Evolutionary conservation across 441 rosid genomes (phyloP), one percentile per base, ranked within the genome.

Genomic region (Gossypium trilobum): DNA sequence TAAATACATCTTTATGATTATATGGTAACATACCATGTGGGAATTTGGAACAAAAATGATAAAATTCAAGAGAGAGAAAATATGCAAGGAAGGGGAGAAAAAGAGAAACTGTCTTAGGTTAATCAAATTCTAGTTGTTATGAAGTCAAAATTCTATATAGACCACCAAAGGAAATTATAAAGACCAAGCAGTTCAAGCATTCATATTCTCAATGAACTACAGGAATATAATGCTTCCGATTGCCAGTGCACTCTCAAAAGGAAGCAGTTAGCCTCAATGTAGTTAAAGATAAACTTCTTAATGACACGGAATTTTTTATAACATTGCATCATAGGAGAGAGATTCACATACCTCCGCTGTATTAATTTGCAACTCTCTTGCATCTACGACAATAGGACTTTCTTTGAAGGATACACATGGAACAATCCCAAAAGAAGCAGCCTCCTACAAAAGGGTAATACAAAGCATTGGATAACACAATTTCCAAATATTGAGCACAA

Each of bases 401-500:
- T 64, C 77, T 80, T 86, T 86, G 80, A 88, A 87, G 70, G 93
- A 89, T 59, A 86, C 81, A 25, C 73, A 81, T 48, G 93, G 88
- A 75, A 93, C 82, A 67, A 82, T 84, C 80, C 92, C 91, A 54
- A 82, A 83, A 75, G 95, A 89, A 74, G 97, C 89, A 55, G 90
- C 94, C 81, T 91, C 98, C 97, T 93, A 82, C 2, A 29, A 75
- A 61, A 77, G 42, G 55, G n/a, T 22, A 57, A 75, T n/a, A 75
- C 17, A 71, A 39, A 4, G 59, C 44, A 62, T 51, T 16, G 75
- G 59, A 74, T 54, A 65, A 50, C 71, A 39, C 19, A 1, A 75
- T 13, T 50, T 75, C 46, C 58, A 71, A 54, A 69, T 68, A 52
- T 44, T 22, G 4, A 77, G 60, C 22, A 7, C 60, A 71, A 70